Conservation (phyloP, 768 basidiomycete species). For the Suillus hirtellus region DNA sequence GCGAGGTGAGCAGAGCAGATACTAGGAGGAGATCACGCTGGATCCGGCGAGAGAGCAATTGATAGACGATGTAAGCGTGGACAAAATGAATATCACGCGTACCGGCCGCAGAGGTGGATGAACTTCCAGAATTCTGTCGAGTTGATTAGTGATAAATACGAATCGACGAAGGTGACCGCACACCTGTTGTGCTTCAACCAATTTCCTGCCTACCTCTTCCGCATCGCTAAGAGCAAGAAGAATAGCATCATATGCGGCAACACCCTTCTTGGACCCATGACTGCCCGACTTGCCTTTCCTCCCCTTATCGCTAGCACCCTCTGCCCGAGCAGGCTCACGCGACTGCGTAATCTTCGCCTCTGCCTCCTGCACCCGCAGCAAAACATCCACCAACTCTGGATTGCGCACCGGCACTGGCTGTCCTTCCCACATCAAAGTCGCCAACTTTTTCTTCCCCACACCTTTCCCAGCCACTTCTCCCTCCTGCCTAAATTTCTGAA, state of each 20-base stretch:
- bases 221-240: constrained; percentile 87
- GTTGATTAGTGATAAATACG: constrained; percentile 1
- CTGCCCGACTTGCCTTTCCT: constrained; percentile 38
- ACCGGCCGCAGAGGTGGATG: constrained; percentile 41
- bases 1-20: constrained; percentile 56
- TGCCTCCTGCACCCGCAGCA: constrained; percentile 81
- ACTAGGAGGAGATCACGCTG: constrained; percentile 86
- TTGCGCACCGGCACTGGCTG: constrained; percentile 83
- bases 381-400: constrained; percentile 86
- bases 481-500: constrained; percentile 52
- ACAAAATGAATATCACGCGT: constrained; percentile 80
- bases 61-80: constrained; percentile 85
- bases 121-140: constrained; percentile 43
- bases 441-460: constrained; percentile 54
- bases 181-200: constrained; percentile 86
- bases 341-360: constrained; percentile 55
- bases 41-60: constrained; percentile 83
- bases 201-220: constrained; percentile 77
- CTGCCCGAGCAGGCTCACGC: constrained; percentile 26
- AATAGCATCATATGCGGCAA: constrained; percentile 86
- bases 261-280: constrained; percentile 63
- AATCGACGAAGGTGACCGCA: constrained; percentile 15
- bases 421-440: constrained; percentile 74
- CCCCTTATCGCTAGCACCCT: constrained; percentile 28
- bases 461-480: constrained; percentile 35